phyloP scores from a whole-genome alignment of 257 asterid genomes.

The Ballota nigra region DNA sequence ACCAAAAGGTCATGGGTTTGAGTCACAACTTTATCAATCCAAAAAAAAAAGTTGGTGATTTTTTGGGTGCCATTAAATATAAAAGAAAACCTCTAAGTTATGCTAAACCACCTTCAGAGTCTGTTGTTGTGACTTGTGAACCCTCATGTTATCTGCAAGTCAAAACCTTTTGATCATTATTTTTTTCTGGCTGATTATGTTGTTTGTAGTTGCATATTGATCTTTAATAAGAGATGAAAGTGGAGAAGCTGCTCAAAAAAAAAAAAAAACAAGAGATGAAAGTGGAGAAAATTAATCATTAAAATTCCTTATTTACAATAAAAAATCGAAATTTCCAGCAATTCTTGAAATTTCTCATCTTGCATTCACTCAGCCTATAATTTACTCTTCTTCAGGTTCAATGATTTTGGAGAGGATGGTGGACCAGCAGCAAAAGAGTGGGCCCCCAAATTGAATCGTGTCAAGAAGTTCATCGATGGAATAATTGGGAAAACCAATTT shows the following conservation, averaged over 20 bases:
- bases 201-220: neutral
- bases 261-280: neutral
- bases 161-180: neutral
- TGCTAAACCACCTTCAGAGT: neutral
- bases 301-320: neutral
- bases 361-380: neutral
- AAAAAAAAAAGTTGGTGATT: neutral
- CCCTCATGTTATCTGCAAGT: neutral
- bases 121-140: neutral
- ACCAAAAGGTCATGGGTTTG: no score
- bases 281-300: neutral
- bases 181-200: neutral
- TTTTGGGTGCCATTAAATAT: neutral
- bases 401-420: conserved; percentile 83
- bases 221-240: neutral
- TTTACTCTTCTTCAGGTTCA: conserved; percentile 50
- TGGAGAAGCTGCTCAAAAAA: no score
- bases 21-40: no score
- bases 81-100: neutral
- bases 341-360: neutral
- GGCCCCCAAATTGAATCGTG: conserved; percentile 66
- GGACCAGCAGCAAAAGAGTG: conserved; percentile 80
- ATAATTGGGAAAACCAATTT: conserved; percentile 45
- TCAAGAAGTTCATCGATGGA: conserved; percentile 44
- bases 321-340: neutral